phyloP scores from a whole-genome alignment of 345 rosid genomes.

The Camelina hispida region DNA sequence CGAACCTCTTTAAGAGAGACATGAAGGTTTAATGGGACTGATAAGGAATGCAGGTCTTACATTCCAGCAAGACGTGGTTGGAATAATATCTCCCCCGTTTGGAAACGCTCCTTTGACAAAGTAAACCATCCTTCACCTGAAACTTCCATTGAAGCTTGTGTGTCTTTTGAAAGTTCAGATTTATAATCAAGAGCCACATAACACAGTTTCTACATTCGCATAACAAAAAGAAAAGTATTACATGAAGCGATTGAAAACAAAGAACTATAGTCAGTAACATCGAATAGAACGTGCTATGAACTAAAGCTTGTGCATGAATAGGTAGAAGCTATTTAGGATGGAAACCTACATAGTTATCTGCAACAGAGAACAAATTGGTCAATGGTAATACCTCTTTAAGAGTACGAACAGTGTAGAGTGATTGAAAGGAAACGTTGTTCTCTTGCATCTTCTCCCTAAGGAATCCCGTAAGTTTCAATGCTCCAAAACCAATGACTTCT shows the following conservation, averaged over 20 bases:
- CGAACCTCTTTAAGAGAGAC: neutral
- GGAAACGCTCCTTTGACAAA: constrained; percentile 84
- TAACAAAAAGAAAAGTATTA: constrained; percentile 37
- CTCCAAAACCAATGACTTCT: constrained; percentile 85
- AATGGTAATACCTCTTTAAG: constrained; percentile 73
- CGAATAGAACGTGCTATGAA: neutral
- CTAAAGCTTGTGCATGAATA: neutral
- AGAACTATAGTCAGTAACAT: neutral
- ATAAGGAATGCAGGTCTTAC: constrained; percentile 54
- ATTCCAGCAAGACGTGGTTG: constrained; percentile 86
- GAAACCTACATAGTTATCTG: constrained; percentile 15
- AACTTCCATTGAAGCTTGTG: constrained; percentile 66
- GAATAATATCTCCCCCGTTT: constrained; percentile 91
- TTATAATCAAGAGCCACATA: constrained; percentile 88
- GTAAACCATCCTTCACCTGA: constrained; percentile 78
- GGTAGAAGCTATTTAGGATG: constrained; percentile 2
- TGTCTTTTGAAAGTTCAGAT: constrained; percentile 65
- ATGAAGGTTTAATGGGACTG: neutral
- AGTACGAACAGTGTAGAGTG: constrained; percentile 80
- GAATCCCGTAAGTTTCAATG: constrained; percentile 81
- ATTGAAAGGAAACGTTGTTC: constrained; percentile 67
- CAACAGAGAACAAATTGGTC: constrained; percentile 7
- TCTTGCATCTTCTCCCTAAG: constrained; percentile 84
- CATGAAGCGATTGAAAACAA: neutral
- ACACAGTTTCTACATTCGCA: constrained; percentile 69